phyloP scores from a whole-genome alignment of 2,329 filamentous ascomycete genomes.

The Aspergillus jensenii region DNA sequence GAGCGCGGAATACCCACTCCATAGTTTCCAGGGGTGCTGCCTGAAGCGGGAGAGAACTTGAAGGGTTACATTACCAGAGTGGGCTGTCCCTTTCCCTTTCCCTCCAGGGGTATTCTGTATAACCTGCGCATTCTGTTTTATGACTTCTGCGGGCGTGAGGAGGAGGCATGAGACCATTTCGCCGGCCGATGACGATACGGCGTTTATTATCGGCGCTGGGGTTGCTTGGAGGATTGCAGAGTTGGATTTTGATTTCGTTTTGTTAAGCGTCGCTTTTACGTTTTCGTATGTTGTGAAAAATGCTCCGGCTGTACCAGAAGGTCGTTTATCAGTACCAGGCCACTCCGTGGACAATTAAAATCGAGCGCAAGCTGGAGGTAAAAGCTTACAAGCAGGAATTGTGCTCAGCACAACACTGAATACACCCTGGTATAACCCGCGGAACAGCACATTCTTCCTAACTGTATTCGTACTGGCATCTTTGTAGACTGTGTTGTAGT shows the following conservation, averaged over 20 bases:
- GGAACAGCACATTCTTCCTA: constrained; percentile 59
- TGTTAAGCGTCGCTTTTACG: constrained; percentile 64
- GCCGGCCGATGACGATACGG: constrained; percentile 70
- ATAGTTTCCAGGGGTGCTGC: constrained; percentile 55
- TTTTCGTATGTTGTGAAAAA: constrained; percentile 92
- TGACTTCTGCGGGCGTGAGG: constrained; percentile 82
- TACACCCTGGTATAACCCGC: constrained; percentile 82
- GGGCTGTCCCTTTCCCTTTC: constrained; percentile 10
- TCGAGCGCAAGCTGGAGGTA: background rate
- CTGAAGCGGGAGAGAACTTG: constrained; percentile 59
- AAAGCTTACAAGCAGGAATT: constrained; percentile 71
- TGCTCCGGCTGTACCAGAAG: constrained; percentile 60
- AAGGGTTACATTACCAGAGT: constrained; percentile 50
- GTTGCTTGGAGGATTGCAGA: constrained; percentile 39
- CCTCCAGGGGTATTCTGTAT: constrained; percentile 42
- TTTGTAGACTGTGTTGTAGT: constrained; percentile 68
- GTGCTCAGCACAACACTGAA: constrained; percentile 83
- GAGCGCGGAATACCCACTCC: constrained; percentile 76
- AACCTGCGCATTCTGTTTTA: constrained; percentile 95
- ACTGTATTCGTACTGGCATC: constrained; percentile 56
- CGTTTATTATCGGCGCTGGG: constrained; percentile 70
- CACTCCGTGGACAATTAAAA: background rate
- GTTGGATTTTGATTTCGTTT: constrained; percentile 18
- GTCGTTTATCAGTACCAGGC: background rate
- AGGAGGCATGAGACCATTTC: constrained; percentile 85